Conservation (phyloP, 106 monocot genomes). For the Chionographis japonica region DNA sequence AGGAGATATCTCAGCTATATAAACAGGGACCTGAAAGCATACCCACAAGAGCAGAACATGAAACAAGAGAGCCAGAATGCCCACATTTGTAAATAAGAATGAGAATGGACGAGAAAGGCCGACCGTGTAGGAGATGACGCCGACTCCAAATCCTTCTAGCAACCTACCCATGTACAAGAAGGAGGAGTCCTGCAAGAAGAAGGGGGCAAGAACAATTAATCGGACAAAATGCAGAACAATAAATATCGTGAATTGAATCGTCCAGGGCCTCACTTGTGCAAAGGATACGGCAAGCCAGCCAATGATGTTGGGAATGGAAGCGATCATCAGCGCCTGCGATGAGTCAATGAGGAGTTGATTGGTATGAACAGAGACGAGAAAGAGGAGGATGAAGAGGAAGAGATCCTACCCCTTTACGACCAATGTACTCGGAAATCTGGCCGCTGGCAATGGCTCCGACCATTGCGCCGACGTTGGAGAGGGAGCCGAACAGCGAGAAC, state of each 20-base stretch:
- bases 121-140: slow-evolving; percentile 80
- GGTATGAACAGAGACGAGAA: too few species aligned
- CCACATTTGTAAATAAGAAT: too few species aligned
- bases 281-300: slow-evolving; percentile 94
- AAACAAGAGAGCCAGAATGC: neutral
- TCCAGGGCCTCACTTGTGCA: slow-evolving; percentile 43
- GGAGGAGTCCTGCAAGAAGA: slow-evolving; percentile 57
- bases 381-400: too few species aligned
- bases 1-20: slow-evolving; percentile 94
- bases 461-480: slow-evolving; percentile 97
- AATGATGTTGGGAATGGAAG: slow-evolving; percentile 83
- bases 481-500: slow-evolving; percentile 86
- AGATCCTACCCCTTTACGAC: slow-evolving; percentile 73
- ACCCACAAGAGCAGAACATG: neutral
- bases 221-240: neutral
- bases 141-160: slow-evolving; percentile 93
- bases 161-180: slow-evolving; percentile 92
- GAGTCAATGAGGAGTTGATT: too few species aligned
- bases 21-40: slow-evolving; percentile 72
- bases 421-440: slow-evolving; percentile 91
- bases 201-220: neutral
- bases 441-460: slow-evolving; percentile 93
- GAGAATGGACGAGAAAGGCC: neutral
- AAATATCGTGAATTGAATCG: neutral
- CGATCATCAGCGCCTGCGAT: slow-evolving; percentile 83